Evolutionary conservation across 2,329 filamentous ascomycete genomes (phyloP).

Genomic region (Sclerotinia minor): DNA sequence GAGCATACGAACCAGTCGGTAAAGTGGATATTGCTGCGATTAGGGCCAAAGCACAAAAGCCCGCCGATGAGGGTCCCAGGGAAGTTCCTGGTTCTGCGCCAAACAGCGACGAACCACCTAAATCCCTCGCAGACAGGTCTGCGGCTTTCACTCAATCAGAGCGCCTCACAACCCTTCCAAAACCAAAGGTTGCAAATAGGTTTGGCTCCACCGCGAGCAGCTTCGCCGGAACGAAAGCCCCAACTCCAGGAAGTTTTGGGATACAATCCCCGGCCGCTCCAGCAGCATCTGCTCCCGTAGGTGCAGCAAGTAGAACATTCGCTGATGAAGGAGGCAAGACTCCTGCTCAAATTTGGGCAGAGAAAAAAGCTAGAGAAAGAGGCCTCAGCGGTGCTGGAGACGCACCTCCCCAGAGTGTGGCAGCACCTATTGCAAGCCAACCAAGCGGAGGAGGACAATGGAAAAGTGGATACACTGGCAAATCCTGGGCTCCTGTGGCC

Average conservation of each 20-base stretch:
- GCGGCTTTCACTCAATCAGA: conserved; percentile 74
- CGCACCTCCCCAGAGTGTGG: conserved; percentile 45
- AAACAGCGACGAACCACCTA: conserved; percentile 51
- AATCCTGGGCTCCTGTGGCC: conserved; percentile 84
- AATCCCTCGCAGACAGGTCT: conserved; percentile 72
- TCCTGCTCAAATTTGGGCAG: conserved; percentile 93
- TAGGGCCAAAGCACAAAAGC: conserved; percentile 75
- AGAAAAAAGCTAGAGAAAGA: conserved; percentile 86
- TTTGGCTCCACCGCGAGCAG: conserved; percentile 68
- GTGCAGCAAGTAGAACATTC: conserved; percentile 85
- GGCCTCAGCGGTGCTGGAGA: conserved; percentile 54
- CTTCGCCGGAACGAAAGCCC: conserved; percentile 88
- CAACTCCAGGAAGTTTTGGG: conserved; percentile 68
- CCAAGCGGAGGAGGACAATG: conserved; percentile 73
- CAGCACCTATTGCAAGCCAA: conserved; percentile 64
- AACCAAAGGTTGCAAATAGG: conserved; percentile 91
- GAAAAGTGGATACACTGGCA: conserved; percentile 90
- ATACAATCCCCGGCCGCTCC: conserved; percentile 62
- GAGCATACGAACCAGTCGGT: conserved; percentile 89
- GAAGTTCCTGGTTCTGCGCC: conserved; percentile 44
- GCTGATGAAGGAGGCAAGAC: conserved; percentile 95
- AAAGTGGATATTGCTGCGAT: conserved; percentile 98
- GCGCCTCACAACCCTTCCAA: conserved; percentile 82
- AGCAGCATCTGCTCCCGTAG: conserved; percentile 60
- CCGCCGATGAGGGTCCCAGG: conserved; percentile 44